Conservation (phyloP, 1,284 basidiomycete species). For the Sanghuangporus weigelae region DNA sequence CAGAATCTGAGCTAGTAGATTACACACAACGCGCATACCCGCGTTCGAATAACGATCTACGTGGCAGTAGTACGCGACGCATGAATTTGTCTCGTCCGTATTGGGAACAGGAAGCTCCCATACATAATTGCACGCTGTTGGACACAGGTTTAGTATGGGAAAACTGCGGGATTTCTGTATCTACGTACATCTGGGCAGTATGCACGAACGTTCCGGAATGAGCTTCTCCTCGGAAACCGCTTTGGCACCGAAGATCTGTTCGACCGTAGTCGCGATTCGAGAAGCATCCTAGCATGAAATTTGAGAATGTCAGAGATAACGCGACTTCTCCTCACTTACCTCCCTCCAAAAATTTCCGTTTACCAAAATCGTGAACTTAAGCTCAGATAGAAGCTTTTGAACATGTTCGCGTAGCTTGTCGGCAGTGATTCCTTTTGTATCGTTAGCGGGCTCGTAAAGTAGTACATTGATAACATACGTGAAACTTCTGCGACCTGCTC, state of each 20-base stretch:
- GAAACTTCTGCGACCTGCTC: slow-evolving; percentile 77
- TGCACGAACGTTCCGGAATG: slow-evolving; percentile 52
- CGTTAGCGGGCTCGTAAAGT: background rate
- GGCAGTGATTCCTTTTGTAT: slow-evolving; percentile 52
- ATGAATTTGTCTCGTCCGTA: slow-evolving; percentile 82
- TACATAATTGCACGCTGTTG: slow-evolving; percentile 62
- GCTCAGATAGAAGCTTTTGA: slow-evolving; percentile 55
- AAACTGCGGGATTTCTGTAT: slow-evolving; percentile 9
- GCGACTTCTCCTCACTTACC: slow-evolving; percentile 37
- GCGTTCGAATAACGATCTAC: slow-evolving; percentile 58
- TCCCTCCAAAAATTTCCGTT: slow-evolving; percentile 84
- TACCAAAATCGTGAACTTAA: slow-evolving; percentile 75
- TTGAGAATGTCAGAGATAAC: background rate
- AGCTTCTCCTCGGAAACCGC: slow-evolving; percentile 53
- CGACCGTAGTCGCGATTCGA: slow-evolving; percentile 65
- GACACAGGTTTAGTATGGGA: slow-evolving; percentile 18
- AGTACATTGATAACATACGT: slow-evolving; percentile 41
- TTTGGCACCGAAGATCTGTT: slow-evolving; percentile 59
- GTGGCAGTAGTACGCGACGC: slow-evolving; percentile 76
- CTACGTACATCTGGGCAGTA: slow-evolving; percentile 59
- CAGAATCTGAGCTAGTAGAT: slow-evolving; percentile 71
- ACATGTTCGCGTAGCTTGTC: slow-evolving; percentile 73
- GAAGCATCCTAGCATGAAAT: slow-evolving; percentile 59
- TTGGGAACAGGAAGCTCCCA: slow-evolving; percentile 77
- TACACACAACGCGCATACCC: slow-evolving; percentile 50